Base-by-base conservation (phyloP, 257 asterid genomes). In the Solanum acaule region DNA sequence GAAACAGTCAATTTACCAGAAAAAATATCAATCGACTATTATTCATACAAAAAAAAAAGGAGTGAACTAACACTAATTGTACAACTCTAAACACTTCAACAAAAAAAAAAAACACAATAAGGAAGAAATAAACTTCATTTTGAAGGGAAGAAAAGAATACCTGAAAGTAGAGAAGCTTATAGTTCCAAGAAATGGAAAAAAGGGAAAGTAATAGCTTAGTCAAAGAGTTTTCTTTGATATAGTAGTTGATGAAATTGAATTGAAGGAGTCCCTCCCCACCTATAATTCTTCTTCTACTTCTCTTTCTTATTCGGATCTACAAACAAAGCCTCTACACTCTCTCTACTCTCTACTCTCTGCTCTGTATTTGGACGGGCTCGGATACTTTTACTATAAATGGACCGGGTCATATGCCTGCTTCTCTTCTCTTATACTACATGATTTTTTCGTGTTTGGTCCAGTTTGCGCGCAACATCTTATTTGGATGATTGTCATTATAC, bases 1-100 rank as follows among this genome's bases (percentile, higher is more conserved):
- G 27, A 90, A 90, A 72, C 91, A 89, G 20, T 72, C 88, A 70
- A 90, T 67, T 46, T 84, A 59, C 68, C 27, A 13, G 37, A 72
- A 83, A 15, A 87, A 89, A 84, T 77, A 90, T 35, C 31, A 35
- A n/a, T 63, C 33, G 71, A 63, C 42, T 65, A 29, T 85, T 79
- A 44, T 33, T 63, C 40, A 67, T 25, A 29, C 77, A 68, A 11
- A 56, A 20, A 20, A 42, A 37, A 18, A 2, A 49, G 1, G 52
- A 78, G 59, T 78, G 10, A 78, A 63, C 65, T 25, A 25, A 79
- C 87, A 63, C 37, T 31, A 16, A 37, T 37, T 82, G 34, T 31
- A 76, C 33, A 87, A 65, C 25, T 25, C 68, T 35, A 63, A 87
- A 83, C 70, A 86, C 77, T 86, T 34, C 18, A 9, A 10, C 75